Conservation (phyloP, 164 flowering plant genomes). For the Houttuynia cordata region DNA sequence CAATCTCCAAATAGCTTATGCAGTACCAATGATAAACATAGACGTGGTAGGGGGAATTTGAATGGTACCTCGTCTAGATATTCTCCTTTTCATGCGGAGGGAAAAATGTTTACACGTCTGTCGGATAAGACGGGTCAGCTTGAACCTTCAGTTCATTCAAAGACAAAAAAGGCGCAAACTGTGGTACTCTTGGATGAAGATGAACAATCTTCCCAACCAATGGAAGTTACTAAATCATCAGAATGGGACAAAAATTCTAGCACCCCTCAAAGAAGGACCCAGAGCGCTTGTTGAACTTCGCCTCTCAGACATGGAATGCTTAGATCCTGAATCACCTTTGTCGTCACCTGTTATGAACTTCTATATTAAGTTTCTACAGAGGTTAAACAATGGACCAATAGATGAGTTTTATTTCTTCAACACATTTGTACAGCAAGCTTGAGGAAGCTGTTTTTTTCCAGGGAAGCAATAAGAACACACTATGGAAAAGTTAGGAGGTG, state of each 20-base stretch:
- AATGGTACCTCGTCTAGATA: conserved; percentile 18
- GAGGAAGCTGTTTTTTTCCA: conserved; percentile 51
- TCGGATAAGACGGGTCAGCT: conserved; percentile 19
- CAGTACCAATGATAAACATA: conserved; percentile 1
- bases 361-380: conserved; percentile 79
- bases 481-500: conserved; percentile 76
- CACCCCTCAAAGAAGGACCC: conserved; percentile 89
- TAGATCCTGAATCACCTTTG: conserved; percentile 56
- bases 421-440: conserved; percentile 70
- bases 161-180: conserved; percentile 27
- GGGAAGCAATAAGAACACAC: conserved; percentile 41
- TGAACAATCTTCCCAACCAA: conserved; percentile 16
- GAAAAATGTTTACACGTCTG: conserved; percentile 8
- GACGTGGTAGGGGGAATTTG: conserved; percentile 10
- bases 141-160: conserved; percentile 7
- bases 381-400: conserved; percentile 20
- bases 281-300: conserved; percentile 55
- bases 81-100: conserved; percentile 6
- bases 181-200: conserved; percentile 71
- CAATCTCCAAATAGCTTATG: conserved; percentile 6
- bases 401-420: conserved; percentile 65
- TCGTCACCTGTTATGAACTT: conserved; percentile 82
- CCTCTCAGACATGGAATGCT: conserved; percentile 50
- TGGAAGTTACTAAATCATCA: conserved; percentile 18
- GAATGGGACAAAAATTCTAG: conserved; percentile 34